Evolutionary conservation across 78 protist genomes (phyloP).

Genomic region (Polysphondylium violaceum): DNA sequence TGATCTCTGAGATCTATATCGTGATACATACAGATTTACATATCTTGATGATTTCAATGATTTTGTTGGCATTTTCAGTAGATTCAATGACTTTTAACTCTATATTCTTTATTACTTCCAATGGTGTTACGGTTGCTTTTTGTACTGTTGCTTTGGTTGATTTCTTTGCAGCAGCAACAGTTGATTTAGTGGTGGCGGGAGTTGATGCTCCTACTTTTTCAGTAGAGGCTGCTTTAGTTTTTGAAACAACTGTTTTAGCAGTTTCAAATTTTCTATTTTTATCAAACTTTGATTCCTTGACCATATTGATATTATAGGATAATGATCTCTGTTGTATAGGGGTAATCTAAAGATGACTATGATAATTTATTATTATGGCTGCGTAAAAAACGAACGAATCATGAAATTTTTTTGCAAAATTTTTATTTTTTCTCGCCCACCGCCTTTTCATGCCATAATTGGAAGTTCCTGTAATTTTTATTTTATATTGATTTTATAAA

Average conservation of each 20-base stretch:
- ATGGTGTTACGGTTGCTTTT: conserved; percentile 14
- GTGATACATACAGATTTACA: conserved; percentile 34
- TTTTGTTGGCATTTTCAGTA: conserved; percentile 41
- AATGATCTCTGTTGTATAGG: too few species aligned
- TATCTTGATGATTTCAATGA: conserved; percentile 42
- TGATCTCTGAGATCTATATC: background rate
- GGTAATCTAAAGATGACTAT: too few species aligned
- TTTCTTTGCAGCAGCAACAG: background rate
- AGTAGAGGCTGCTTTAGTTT: background rate
- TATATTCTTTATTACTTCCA: conserved; percentile 23
- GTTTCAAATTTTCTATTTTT: too few species aligned
- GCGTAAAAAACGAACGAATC: too few species aligned
- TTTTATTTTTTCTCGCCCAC: too few species aligned
- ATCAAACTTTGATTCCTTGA: background rate
- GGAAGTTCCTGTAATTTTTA: too few species aligned
- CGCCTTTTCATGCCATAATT: too few species aligned
- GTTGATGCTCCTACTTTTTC: too few species aligned
- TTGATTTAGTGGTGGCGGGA: background rate
- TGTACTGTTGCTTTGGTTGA: background rate
- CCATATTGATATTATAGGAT: too few species aligned
- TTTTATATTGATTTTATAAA: too few species aligned
- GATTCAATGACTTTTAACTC: conserved; percentile 32
- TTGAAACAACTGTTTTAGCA: conserved; percentile 4
- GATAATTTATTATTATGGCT: too few species aligned
- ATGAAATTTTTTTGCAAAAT: too few species aligned